Base-by-base conservation (phyloP, 768 basidiomycete species). In the Obba rivulosa region DNA sequence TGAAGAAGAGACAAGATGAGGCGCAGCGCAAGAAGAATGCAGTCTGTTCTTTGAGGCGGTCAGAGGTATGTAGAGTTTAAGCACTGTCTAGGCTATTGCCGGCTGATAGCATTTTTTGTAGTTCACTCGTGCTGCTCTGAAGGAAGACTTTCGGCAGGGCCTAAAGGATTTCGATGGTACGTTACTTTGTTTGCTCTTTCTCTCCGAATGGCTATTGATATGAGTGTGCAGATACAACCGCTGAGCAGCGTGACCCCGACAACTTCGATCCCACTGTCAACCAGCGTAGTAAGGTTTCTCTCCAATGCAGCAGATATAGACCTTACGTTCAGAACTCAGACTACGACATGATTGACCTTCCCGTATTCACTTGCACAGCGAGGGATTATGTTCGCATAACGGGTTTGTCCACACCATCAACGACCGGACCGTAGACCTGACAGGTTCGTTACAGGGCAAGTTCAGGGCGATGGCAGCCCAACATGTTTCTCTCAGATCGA, bases 331-430 rank as follows among this genome's bases (percentile, higher is more conserved):
- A 7, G 28, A 20, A 14, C 28, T 18, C 42, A 81, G 81, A 83
- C 57, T 83, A 83, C 53, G 71, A 73, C 23, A 71, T 68, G 1
- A 81, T 83, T 45, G 69, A 82, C 50, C 72, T 84, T 3, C 81
- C 81, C 2, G 79, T 81, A 10, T 83, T 83, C 61, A 80, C 79
- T 14, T 74, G 71, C 48, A 82, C 81, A 0, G 73, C 77, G 34
- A 72, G 80, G 16, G 80, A 84, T 59, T 83, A 84, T 53, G 70
- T 80, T 16, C 67, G 80, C 38, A 58, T 82, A 17, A 79, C 71
- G 34, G 67, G 74, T 76, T 71, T 34, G 53, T 61, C 34, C 45
- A 16, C 8, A 25, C 23, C 34, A 52, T 34, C 14, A 8, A 20
- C 8, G 8, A 20, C 40, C 52, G 31, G 8, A 9, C 18, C 9